Base-by-base conservation (phyloP, 2,329 filamentous ascomycete genomes). In the Tolypocladium album region DNA sequence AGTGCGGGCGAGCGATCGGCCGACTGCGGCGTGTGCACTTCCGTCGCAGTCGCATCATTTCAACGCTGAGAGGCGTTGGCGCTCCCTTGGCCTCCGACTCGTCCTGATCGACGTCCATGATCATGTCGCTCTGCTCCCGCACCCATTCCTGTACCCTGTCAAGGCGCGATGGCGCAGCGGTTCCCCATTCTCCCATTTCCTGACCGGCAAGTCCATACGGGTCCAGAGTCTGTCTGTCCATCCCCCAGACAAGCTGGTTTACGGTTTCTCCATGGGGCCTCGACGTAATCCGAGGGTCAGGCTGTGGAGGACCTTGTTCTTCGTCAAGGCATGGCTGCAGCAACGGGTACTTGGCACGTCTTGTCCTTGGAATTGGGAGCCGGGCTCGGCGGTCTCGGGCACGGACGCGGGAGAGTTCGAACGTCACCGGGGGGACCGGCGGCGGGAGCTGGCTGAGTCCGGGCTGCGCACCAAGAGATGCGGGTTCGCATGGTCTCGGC, bases 241-340 rank as follows among this genome's bases (percentile, higher is more conserved):
- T 20, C 36, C 34, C 43, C 13, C 50, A 58, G n/a, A 60, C 56
- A 22, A 58, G 55, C 27, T 53, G 56, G 45, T 56, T 56, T 20
- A 61, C 50, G 55, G 63, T 62, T 55, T 55, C 59, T 59, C 64
- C 64, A n/a, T 36, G 6, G 20, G 20, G 50, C 13, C 4, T 22
- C 8, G 50, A 22, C 20, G 50, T 7, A 4, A 6, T 38, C 13
- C 31, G 31, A 22, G 31, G 31, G 24, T 20, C 24, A 22, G 50
- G 50, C 20, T 5, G 50, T 20, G 20, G 20, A 38, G 11, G 7
- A 2, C 9, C 50, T 15, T 22, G 27, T 2, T 55, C 50, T 55
- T n/a, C 50, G n/a, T 38, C 31, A 3, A 22, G 50, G 5, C 3
- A 15, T 9, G 50, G 27, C 17, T 7, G 17, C 31, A 22, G 50